Percentiles rank a stretch among this genome's conserved stretches.
phyloP scores from a whole-genome alignment of 768 basidiomycete species.

The Cystofilobasidium ferigula region DNA sequence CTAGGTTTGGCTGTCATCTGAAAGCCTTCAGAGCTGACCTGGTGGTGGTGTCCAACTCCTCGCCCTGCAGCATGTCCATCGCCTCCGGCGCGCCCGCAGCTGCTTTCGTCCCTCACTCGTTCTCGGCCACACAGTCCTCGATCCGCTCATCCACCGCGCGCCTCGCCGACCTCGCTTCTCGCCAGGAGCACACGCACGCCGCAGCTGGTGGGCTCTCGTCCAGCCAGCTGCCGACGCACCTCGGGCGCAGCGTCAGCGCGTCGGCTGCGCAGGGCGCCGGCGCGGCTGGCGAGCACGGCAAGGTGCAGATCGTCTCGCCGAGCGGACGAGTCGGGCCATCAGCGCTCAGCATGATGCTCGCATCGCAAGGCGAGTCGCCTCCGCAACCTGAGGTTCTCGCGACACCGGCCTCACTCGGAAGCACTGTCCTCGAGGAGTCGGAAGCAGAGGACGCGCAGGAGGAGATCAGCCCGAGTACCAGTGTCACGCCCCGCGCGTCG shows the following conservation, averaged over 20 bases:
- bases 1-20: neutral
- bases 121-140: constrained; percentile 19
- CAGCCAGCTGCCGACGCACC: no score
- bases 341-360: constrained; percentile 15
- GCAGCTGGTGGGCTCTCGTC: neutral
- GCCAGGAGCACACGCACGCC: neutral
- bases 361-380: neutral
- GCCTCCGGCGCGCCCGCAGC: neutral
- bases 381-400: neutral
- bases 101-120: constrained; percentile 16
- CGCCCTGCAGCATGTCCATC: constrained; percentile 2
- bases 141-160: constrained; percentile 24
- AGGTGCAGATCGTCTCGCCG: neutral
- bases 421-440: neutral
- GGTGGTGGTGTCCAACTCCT: no score
- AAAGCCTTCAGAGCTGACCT: no score
- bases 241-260: neutral
- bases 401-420: neutral
- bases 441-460: neutral
- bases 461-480: constrained; percentile 2
- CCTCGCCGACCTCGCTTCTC: constrained; percentile 20
- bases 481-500: neutral
- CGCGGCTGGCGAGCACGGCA: neutral
- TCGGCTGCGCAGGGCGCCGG: neutral
- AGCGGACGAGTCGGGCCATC: constrained; percentile 6